phyloP scores from a whole-genome alignment of 2,329 filamentous ascomycete species.

The Alternaria sp. region DNA sequence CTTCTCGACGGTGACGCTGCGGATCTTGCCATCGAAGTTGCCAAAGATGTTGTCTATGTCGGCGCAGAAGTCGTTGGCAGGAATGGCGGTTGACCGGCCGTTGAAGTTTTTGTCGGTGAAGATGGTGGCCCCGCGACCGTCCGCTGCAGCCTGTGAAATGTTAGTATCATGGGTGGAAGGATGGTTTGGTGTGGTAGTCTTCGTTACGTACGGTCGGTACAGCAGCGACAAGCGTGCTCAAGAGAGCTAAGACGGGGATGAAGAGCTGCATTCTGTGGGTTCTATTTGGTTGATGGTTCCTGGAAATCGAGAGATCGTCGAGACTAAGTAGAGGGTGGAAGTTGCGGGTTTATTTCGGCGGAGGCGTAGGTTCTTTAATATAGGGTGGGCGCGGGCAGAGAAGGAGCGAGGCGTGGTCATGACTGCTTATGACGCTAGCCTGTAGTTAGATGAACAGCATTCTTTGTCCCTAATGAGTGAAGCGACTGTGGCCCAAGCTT shows the following conservation, averaged over 20 bases:
- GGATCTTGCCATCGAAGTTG: slow-evolving; percentile 20
- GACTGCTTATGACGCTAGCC: neutral
- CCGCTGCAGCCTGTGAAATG: neutral
- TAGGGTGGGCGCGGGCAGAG: neutral
- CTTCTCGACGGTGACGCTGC: slow-evolving; percentile 20
- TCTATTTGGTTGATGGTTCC: neutral
- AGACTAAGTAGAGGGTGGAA: neutral
- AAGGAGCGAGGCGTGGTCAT: neutral
- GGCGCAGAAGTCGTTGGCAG: slow-evolving; percentile 17
- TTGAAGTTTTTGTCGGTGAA: slow-evolving; percentile 9
- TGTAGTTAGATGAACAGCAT: neutral
- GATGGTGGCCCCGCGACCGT: slow-evolving; percentile 19
- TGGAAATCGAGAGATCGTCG: neutral
- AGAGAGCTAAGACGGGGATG: slow-evolving; percentile 12
- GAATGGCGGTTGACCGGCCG: slow-evolving; percentile 14
- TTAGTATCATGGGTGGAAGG: neutral
- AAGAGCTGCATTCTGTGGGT: slow-evolving; percentile 18
- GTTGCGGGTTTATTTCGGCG: neutral
- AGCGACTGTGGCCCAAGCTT: neutral
- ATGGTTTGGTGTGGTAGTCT: neutral
- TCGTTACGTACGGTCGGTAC: slow-evolving; percentile 4
- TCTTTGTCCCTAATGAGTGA: neutral
- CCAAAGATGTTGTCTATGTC: slow-evolving; percentile 27
- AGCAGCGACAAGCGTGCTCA: slow-evolving; percentile 13
- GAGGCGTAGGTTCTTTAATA: neutral